These are phyloP conservation scores for Microsporum audouinii DNA, from an alignment of 2,329 filamentous ascomycete genomes.

Conservation along the genomic window DNA sequence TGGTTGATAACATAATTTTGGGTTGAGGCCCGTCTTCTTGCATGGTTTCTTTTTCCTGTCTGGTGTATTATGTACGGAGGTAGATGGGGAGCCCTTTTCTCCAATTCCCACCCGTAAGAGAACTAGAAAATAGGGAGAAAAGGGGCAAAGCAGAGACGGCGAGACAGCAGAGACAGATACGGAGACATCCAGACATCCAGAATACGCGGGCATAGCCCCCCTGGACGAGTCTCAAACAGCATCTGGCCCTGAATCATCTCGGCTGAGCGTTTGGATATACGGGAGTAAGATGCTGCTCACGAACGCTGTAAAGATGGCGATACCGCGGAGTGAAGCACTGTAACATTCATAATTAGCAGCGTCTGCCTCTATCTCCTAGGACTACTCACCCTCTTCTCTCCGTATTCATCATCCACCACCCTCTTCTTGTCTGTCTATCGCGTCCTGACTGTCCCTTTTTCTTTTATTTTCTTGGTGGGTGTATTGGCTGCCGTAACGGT, in stretches of 20 bases:
- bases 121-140: not conserved
- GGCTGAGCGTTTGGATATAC: not conserved
- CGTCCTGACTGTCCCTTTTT: not conserved
- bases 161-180: not conserved
- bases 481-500: not conserved
- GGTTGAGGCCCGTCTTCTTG: not conserved
- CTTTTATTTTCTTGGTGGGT: not conserved
- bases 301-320: not conserved
- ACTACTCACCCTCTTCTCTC: not conserved
- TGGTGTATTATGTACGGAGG: not conserved
- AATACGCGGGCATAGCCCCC: not conserved
- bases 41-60: constrained; percentile 1
- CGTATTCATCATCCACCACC: not conserved
- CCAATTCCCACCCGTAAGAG: not conserved
- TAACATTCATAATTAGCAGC: not conserved
- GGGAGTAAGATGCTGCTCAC: not conserved
- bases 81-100: not conserved
- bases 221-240: constrained; percentile 1
- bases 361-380: not conserved
- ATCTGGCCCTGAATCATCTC: not conserved
- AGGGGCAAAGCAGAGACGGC: not conserved
- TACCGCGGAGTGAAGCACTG: not conserved
- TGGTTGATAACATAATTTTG: not conserved
- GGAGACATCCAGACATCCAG: not conserved
- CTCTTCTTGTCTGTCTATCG: not conserved